Evolutionary conservation across 208 protist genomes (phyloP).

Genomic region (Dictyostelium gargantuum): DNA sequence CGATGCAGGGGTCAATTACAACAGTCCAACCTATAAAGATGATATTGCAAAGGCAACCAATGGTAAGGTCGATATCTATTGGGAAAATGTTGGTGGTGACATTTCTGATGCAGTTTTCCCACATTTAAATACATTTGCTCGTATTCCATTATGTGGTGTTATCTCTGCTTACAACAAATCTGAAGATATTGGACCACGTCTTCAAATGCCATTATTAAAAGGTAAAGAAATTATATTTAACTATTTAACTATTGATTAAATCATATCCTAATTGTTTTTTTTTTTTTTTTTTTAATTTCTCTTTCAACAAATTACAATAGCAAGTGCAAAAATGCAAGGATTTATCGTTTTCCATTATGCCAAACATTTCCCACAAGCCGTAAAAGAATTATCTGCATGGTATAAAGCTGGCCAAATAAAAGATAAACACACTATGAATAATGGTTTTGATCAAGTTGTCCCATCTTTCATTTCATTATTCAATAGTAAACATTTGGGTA

Average conservation of each 20-base stretch:
- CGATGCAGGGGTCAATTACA: constrained; percentile 1
- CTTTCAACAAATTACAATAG: too few species aligned
- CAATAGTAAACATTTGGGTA: background rate
- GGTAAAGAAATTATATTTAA: too few species aligned
- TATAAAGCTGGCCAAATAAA: background rate
- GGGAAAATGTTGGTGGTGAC: constrained; percentile 84
- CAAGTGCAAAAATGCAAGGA: background rate
- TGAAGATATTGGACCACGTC: background rate
- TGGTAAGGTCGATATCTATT: constrained; percentile 82
- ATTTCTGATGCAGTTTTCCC: background rate
- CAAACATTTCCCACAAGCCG: background rate
- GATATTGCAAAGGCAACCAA: background rate
- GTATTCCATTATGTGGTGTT: background rate
- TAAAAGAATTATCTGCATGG: background rate
- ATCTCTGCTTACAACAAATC: background rate
- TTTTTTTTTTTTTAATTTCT: too few species aligned
- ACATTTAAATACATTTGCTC: background rate
- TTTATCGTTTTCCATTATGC: background rate
- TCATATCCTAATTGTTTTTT: too few species aligned
- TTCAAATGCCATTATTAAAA: background rate
- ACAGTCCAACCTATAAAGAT: background rate
- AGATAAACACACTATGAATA: background rate
- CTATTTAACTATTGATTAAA: too few species aligned
- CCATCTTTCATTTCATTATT: background rate
- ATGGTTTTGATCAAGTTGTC: background rate